A percentile compares a stretch with the other conserved stretches of the same genome.
These are phyloP conservation scores for Dianthus caryophyllus DNA, from an alignment of 148 eudicot species.

Conservation along the genomic window DNA sequence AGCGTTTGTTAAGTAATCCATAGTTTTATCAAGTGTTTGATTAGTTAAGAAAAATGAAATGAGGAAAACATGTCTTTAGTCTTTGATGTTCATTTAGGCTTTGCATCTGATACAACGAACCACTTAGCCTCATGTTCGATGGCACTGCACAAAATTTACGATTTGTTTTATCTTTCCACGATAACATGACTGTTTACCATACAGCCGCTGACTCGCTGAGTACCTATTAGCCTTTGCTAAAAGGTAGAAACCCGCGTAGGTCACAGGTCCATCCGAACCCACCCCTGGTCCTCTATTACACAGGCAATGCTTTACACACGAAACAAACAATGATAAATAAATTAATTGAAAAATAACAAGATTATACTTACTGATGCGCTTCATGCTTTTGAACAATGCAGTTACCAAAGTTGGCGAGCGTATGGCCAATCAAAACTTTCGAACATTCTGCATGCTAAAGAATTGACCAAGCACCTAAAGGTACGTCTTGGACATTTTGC, in stretches of 20 bases:
- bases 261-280: too few relatives aligned
- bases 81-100: background rate
- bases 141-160: background rate
- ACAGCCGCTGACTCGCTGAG: too few relatives aligned
- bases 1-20: too few relatives aligned
- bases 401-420: slow-evolving; percentile 57
- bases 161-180: background rate
- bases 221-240: too few relatives aligned
- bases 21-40: too few relatives aligned
- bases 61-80: too few relatives aligned
- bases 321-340: too few relatives aligned
- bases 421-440: slow-evolving; percentile 95
- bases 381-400: slow-evolving; percentile 30
- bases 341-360: too few relatives aligned
- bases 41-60: too few relatives aligned
- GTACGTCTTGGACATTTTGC: slow-evolving; percentile 24
- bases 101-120: background rate
- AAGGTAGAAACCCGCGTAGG: too few relatives aligned
- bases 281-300: too few relatives aligned
- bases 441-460: slow-evolving; percentile 74
- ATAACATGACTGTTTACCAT: background rate
- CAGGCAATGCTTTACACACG: too few relatives aligned
- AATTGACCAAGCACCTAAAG: slow-evolving; percentile 67
- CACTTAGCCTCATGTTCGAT: background rate
- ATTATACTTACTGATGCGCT: background rate